Evolutionary conservation across 441 rosid genomes (phyloP).

Genomic region (Eruca vesicaria): DNA sequence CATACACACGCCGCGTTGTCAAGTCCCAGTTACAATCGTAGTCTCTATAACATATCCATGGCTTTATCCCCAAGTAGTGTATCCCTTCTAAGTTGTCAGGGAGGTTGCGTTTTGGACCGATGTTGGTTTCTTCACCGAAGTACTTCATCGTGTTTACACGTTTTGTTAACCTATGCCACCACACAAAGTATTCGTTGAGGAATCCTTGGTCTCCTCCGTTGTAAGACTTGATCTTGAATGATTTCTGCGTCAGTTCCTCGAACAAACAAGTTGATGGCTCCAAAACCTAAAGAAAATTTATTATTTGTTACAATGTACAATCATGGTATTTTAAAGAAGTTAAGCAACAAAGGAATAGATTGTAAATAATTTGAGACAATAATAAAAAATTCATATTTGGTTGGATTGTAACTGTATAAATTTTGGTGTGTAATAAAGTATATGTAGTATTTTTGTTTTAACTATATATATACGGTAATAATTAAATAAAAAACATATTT

Average conservation of each 20-base stretch:
- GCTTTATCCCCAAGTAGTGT: constrained; percentile 77
- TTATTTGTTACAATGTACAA: neutral
- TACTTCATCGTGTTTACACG: constrained; percentile 52
- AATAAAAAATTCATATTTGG: no score
- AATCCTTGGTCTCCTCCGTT: constrained; percentile 93
- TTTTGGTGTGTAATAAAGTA: no score
- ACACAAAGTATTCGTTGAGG: constrained; percentile 68
- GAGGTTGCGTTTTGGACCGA: constrained; percentile 20
- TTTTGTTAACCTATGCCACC: constrained; percentile 85
- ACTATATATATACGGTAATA: no score
- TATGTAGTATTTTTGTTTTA: no score
- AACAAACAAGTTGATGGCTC: constrained; percentile 77
- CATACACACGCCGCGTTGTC: constrained; percentile 39
- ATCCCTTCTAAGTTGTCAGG: constrained; percentile 38
- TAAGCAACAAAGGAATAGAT: no score
- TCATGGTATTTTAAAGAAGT: neutral
- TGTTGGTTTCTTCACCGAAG: constrained; percentile 14
- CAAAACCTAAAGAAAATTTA: constrained; percentile 29
- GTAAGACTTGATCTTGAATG: constrained; percentile 41
- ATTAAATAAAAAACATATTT: neutral
- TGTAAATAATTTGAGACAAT: no score
- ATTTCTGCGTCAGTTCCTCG: constrained; percentile 49
- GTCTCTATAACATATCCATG: constrained; percentile 85
- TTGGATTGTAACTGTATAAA: no score
- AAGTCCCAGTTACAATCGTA: constrained; percentile 89